Evolutionary conservation across 1,139 yeast genomes (phyloP), one percentile per base, ranked within the genome.

Genomic region (Sugiyamaella grinbergsii): DNA sequence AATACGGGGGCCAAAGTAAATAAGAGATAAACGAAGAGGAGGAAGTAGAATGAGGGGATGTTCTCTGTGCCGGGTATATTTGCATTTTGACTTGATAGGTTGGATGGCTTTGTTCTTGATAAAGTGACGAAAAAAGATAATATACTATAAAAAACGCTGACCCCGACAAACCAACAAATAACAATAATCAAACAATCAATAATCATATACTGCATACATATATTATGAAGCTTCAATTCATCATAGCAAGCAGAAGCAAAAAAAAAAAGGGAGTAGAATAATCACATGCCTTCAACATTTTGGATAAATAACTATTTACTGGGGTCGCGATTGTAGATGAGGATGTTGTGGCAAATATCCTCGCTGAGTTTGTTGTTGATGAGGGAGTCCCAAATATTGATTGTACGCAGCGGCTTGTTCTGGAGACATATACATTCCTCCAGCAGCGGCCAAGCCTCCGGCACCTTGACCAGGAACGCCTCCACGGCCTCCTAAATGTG

Each of bases 381-480:
- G 60, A 50, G 56, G 60, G 44, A 56, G 52, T 31, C 55, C 57
- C 49, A 63, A 47, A 47, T 62, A 58, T 52, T 60, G 66, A 41
- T 60, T 58, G 53, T 63, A 64, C 11, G 65, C 62, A 38, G 65
- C 63, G 5, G 63, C 65, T 47, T 62, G 66, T 24, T 63, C 67
- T 13, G 67, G 62, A 19, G 62, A 58, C 57, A 62, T 57, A 41
- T 62, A 62, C 50, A 54, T 47, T 31, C 52, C 47, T 42, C 51
- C 54, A 42, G 50, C 50, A 22, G 52, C 47, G 31, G 40, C 53
- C 50, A 34, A 18, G 26, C 42, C 32, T 5, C 32, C 42, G 15
- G 28, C 34, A 8, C 56, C 52, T 49, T 50, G 52, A 32, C 53
- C 47, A 31, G 53, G 52, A 20, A 49, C 54, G 33, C 51, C 53